Base-by-base conservation (phyloP, 2,329 filamentous ascomycete species). In the Canariomyces notabilis region DNA sequence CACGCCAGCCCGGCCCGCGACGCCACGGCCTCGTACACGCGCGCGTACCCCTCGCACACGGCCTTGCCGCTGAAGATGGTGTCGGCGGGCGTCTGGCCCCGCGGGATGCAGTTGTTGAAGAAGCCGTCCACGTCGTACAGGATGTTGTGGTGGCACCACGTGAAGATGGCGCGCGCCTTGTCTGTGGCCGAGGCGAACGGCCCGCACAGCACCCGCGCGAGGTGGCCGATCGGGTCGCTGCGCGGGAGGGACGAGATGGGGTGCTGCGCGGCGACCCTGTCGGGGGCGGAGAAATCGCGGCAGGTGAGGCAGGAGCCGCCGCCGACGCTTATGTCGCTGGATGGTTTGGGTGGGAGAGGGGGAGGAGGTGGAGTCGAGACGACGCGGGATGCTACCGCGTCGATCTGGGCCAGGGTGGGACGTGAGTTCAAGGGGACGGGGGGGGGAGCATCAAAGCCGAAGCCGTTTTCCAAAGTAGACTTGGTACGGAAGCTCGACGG, bases 61-160 rank as follows among this genome's bases (percentile, higher is more conserved):
- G 89, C 90, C 47, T 87, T 74, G 23, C 93, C 93, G 14, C 77
- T 77, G 22, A 81, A 75, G 9, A 97, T 79, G 1, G 86, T 91
- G 23, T 83, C 80, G 26, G 82, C 78, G 0, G 89, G 84, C 0
- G 81, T 84, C 34, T 58, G 55, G 36, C 80, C 82, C 6, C 77
- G 72, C 52, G 81, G 75, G 23, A 95, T 71, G 37, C 72, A 80
- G 29, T 82, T 79, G 46, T 75, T 79, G 61, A 94, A 94, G 69
- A 96, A 95, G 19, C 83, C 77, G 20, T 79, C 75, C 0, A 82
- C 80, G 62, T 97, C 88, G 63, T 97, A 98, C 37, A 75, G 76
- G 48, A 98, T 83, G 58, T 97, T 97, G 66, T 97, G 83, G 66
- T 97, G 91, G 33, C 90, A 81, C 93, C 93, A 98, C 1, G 87